These are phyloP conservation scores for Xanthoparmelia taractica DNA, from an alignment of 495 filamentous ascomycete species.

Conservation along the genomic window DNA sequence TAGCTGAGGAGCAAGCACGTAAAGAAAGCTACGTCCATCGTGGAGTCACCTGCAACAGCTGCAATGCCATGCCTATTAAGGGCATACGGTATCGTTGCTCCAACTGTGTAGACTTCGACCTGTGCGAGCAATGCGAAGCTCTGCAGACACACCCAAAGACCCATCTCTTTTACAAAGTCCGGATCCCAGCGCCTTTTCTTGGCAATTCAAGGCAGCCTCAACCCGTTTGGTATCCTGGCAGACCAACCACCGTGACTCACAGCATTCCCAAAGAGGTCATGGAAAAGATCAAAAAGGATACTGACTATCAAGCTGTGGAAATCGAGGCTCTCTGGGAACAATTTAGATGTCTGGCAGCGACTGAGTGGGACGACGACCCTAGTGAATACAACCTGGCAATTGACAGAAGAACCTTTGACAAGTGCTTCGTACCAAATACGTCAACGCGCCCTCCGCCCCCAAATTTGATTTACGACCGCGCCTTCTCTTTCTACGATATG, in stretches of 20 bases:
- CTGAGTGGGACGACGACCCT: conserved; percentile 77
- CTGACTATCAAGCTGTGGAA: conserved; percentile 71
- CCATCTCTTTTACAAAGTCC: conserved; percentile 91
- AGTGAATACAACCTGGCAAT: conserved; percentile 72
- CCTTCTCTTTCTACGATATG: conserved; percentile 93
- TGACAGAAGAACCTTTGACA: conserved; percentile 82
- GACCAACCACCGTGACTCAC: conserved; percentile 59
- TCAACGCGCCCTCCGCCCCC: conserved; percentile 68
- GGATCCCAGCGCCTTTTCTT: conserved; percentile 62
- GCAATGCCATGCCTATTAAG: conserved; percentile 75
- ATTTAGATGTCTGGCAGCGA: conserved; percentile 83
- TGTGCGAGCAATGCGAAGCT: conserved; percentile 83
- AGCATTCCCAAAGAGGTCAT: conserved; percentile 56
- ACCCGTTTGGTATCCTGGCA: conserved; percentile 84
- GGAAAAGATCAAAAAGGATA: conserved; percentile 58
- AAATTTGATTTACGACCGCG: conserved; percentile 87
- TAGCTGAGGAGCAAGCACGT: conserved; percentile 74
- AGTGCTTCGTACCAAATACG: conserved; percentile 75
- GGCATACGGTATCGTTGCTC: conserved; percentile 86
- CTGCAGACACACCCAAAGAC: conserved; percentile 80
- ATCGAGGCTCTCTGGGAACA: conserved; percentile 93
- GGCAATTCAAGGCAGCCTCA: conserved; percentile 60
- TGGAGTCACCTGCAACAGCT: conserved; percentile 87
- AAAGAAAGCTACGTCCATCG: conserved; percentile 87
- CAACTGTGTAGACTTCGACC: conserved; percentile 87